Evolutionary conservation across 495 filamentous ascomycete species (phyloP), one percentile per base, ranked within the genome.

Genomic region (Daldinia concentrica): DNA sequence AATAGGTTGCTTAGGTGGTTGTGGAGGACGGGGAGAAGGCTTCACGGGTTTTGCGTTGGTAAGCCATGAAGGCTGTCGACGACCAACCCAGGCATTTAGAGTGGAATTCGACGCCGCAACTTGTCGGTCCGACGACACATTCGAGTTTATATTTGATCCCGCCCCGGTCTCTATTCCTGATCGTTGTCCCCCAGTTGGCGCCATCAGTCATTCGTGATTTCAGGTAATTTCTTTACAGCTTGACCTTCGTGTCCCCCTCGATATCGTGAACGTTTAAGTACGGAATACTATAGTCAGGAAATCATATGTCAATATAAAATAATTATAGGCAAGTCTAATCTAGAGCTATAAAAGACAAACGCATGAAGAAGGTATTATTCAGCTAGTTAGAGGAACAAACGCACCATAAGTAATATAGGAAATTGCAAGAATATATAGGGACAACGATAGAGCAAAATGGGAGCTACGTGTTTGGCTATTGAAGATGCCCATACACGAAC

Each of bases 1-100:
- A n/a, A 29, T 67, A 39, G 70, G 51, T 45, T 62, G 62, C 27
- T 22, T 54, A 15, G 66, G 59, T 12, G 62, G 74, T 68, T 72
- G 73, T 39, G 71, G 52, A 37, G 79, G 74, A 54, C 83, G 84
- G 58, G 80, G 72, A 54, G 73, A 78, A 32, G 81, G 79, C 52
- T 79, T 80, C 12, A 78, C 79, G 19, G 78, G 74, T 17, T 73
- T 68, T 60, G 77, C 78, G 51, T 78, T 70, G 37, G 76, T 70
- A 85, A 93, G 90, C 92, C 92, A 94, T 74, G 87, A 81, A 71
- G 85, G 90, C 75, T 88, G 88, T 64, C 82, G 82, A 50, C 87
- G 85, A 43, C 90, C 89, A 59, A 92, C 81, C 79, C 93, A 91
- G 37, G 85, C 77, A 68, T 83, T 88, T 58, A 88, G 81, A 14